A percentile compares a stretch with the other conserved stretches of the same genome.
Evolutionary conservation across 2,329 filamentous ascomycete species (phyloP).

Genomic region (Chalaropsis ovoidea): DNA sequence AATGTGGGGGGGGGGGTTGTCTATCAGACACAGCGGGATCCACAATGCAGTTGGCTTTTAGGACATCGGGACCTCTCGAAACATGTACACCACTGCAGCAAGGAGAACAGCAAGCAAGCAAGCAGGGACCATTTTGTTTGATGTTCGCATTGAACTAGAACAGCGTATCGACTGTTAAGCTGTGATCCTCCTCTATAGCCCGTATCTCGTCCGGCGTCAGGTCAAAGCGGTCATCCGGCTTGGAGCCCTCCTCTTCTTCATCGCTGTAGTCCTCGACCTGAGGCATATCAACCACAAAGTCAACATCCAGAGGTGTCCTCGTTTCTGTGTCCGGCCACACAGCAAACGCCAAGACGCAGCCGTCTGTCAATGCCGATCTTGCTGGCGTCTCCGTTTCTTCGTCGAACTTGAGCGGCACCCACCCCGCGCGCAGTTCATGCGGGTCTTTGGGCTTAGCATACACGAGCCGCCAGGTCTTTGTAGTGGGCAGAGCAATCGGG

Average conservation of each 20-base stretch:
- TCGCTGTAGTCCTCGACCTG: slow-evolving; percentile 37
- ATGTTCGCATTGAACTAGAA: neutral
- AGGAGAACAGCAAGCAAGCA: neutral
- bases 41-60: neutral
- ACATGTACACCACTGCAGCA: neutral
- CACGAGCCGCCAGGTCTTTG: slow-evolving; percentile 34
- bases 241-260: slow-evolving; percentile 26
- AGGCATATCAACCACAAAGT: slow-evolving; percentile 41
- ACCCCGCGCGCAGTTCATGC: slow-evolving; percentile 40
- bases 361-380: slow-evolving; percentile 39
- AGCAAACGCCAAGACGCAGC: slow-evolving; percentile 42
- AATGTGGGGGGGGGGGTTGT: neutral
- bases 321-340: slow-evolving; percentile 34
- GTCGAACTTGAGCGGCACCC: slow-evolving; percentile 37
- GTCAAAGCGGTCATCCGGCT: neutral
- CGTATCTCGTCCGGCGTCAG: neutral
- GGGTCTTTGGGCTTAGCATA: slow-evolving; percentile 40
- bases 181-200: neutral
- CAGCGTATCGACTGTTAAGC: neutral
- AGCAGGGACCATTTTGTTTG: neutral
- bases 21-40: neutral
- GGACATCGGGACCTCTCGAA: neutral
- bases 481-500: slow-evolving; percentile 34
- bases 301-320: slow-evolving; percentile 34
- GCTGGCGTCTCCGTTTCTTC: slow-evolving; percentile 37